These are phyloP conservation scores for Aspergillus ostianus DNA, from an alignment of 495 filamentous ascomycete species.

Conservation along the genomic window DNA sequence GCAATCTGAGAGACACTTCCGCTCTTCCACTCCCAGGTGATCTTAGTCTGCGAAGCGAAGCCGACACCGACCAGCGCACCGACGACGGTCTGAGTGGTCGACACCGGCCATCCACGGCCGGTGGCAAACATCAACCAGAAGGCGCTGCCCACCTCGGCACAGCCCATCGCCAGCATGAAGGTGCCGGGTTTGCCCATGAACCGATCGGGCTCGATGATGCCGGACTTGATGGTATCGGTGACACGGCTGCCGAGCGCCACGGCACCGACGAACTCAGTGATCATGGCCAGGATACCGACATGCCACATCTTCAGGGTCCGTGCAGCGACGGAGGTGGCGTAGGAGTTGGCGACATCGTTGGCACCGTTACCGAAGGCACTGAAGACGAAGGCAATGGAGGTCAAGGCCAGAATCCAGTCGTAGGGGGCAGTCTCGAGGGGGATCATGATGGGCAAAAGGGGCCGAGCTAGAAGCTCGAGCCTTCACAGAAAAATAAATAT, in stretches of 20 bases:
- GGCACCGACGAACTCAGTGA: slow-evolving; percentile 56
- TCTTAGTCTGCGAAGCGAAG: slow-evolving; percentile 53
- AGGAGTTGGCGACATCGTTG: slow-evolving; percentile 48
- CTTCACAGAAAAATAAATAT: background rate
- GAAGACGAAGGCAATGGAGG: slow-evolving; percentile 43
- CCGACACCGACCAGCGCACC: slow-evolving; percentile 63
- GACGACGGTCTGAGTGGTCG: slow-evolving; percentile 63
- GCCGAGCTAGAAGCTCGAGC: background rate
- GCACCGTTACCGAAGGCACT: slow-evolving; percentile 46
- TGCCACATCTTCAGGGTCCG: slow-evolving; percentile 39
- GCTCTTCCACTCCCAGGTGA: slow-evolving; percentile 55
- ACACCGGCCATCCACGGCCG: slow-evolving; percentile 19
- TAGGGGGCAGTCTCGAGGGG: slow-evolving; percentile 35
- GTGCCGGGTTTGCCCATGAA: slow-evolving; percentile 45
- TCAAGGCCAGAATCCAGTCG: slow-evolving; percentile 50
- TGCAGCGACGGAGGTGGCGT: slow-evolving; percentile 41
- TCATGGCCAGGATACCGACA: slow-evolving; percentile 33
- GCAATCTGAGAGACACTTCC: slow-evolving; percentile 58
- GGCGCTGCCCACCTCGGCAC: slow-evolving; percentile 21
- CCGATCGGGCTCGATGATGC: slow-evolving; percentile 53
- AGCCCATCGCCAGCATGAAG: slow-evolving; percentile 27
- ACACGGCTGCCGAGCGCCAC: slow-evolving; percentile 63
- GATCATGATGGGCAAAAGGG: slow-evolving; percentile 21
- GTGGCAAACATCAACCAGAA: slow-evolving; percentile 21
- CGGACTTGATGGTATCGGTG: slow-evolving; percentile 65